Evolutionary conservation across 1,139 yeast genomes (phyloP).

Genomic region (Pichia sp.): DNA sequence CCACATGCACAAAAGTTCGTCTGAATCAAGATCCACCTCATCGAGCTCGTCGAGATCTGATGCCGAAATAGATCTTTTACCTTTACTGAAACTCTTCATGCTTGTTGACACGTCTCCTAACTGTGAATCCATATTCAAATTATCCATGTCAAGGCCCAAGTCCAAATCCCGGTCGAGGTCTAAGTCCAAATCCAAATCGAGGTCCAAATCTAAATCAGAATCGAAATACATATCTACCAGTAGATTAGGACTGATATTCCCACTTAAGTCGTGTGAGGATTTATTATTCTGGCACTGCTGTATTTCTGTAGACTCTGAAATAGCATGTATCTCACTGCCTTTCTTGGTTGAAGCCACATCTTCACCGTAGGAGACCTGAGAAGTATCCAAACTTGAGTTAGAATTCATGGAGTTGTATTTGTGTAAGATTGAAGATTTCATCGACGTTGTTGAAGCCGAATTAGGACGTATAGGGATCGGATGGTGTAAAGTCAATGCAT

Average conservation of each 20-base stretch:
- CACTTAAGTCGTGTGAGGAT: neutral
- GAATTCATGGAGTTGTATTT: slow-evolving; percentile 3
- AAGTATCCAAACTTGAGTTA: slow-evolving; percentile 3
- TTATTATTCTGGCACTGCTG: neutral
- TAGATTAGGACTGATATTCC: neutral
- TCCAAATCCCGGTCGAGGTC: slow-evolving; percentile 2
- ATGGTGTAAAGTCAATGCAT: slow-evolving; percentile 11
- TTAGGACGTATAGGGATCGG: slow-evolving; percentile 16
- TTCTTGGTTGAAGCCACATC: slow-evolving; percentile 1
- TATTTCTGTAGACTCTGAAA: slow-evolving; percentile 7
- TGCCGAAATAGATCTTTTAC: neutral
- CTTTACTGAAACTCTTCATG: neutral
- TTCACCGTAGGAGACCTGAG: neutral
- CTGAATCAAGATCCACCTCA: slow-evolving; percentile 2
- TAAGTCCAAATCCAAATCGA: slow-evolving; percentile 5
- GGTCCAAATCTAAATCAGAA: slow-evolving; percentile 4
- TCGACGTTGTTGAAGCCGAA: slow-evolving; percentile 11
- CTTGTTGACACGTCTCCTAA: neutral
- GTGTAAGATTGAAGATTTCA: slow-evolving; percentile 11
- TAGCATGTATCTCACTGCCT: slow-evolving; percentile 3
- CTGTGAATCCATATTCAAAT: neutral
- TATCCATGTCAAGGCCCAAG: neutral
- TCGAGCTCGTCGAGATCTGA: slow-evolving; percentile 2
- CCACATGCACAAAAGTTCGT: slow-evolving; percentile 1
- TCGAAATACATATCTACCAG: neutral